Base-by-base conservation (phyloP, 805 yeast species). In the Lipomyces yamanashiensis region DNA sequence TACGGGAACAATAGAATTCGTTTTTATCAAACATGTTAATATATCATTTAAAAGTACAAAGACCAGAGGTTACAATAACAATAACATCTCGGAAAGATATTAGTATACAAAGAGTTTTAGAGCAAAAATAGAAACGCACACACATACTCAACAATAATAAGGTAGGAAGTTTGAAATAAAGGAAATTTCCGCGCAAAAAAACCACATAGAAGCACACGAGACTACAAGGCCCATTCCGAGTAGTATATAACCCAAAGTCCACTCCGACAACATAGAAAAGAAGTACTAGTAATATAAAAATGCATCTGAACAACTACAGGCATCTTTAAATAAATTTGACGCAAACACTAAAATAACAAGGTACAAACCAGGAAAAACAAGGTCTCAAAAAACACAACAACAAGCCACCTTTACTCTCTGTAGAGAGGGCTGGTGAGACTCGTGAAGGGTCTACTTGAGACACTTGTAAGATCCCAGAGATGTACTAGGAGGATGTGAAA, bases 271-370 rank as follows among this genome's bases (percentile, higher is more conserved):
- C 45, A 45, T 33, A 64, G 37, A 54, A 49, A 28, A 57, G 10
- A 50, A 53, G 36, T 56, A 69, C 47, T 40, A 49, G 37, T 57
- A 58, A 62, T 52, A 57, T 47, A 67, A 50, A 63, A 58, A 49
- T 28, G 66, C 54, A 44, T 44, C 58, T 21, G 56, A 43, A 41
- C 53, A 45, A 60, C 53, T 58, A 56, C 34, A 48, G 45, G 43
- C 41, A 34, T 58, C 13, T 39, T 21, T 39, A 43, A 52, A 52
- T 19, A 50, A 39, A 23, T 53, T 23, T n/a, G 39, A 45, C 2
- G 28, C 28, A 28, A 28, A 28, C 28, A 62, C 43, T 40, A 48
- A 43, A 39, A 41, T 54, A 59, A 33, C n/a, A 59, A 59, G 17
- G 37, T 17, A 44, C 37, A 54, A 54, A 6, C 17, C 12, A 9